Percentiles rank a stretch among this genome's conserved stretches.
Evolutionary conservation across 140 eudicot species (phyloP).

Genomic region (Cichorium intybus): DNA sequence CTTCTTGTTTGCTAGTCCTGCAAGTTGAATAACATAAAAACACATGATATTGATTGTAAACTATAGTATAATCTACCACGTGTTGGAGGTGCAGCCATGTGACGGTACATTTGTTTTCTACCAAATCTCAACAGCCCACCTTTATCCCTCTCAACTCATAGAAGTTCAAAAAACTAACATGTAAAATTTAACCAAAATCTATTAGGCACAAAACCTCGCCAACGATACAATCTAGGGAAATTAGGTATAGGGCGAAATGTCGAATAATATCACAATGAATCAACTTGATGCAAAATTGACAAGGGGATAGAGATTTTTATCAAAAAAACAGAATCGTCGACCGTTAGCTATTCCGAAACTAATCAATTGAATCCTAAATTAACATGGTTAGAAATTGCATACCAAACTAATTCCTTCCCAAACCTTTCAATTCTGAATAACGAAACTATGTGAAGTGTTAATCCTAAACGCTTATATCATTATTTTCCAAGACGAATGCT

Average conservation of each 20-base stretch:
- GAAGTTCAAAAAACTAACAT: constrained; percentile 1
- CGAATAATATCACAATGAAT: constrained; percentile 7
- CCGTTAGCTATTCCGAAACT: background rate
- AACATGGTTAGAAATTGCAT: too few relatives aligned
- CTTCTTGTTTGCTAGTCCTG: constrained; percentile 88
- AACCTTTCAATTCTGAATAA: background rate
- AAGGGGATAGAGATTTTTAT: constrained; percentile 2
- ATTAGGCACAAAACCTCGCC: constrained; percentile 12
- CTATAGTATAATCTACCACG: constrained; percentile 40
- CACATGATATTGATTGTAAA: background rate
- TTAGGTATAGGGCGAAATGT: constrained; percentile 16
- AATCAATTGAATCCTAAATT: constrained; percentile 4
- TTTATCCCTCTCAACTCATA: too few relatives aligned
- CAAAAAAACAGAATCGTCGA: constrained; percentile 11
- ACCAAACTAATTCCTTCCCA: background rate
- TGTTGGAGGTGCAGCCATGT: constrained; percentile 46
- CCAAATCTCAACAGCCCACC: constrained; percentile 30
- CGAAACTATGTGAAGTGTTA: background rate
- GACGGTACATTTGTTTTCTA: constrained; percentile 46
- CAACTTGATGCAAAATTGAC: constrained; percentile 7
- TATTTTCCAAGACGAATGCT: background rate
- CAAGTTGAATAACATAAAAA: background rate
- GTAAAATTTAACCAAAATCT: background rate
- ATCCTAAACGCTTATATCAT: background rate
- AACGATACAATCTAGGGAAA: background rate